A percentile compares a stretch with the other conserved stretches of the same genome.
These are phyloP conservation scores for Physaria fendleri DNA, from an alignment of 345 rosid species.

Conservation along the genomic window DNA sequence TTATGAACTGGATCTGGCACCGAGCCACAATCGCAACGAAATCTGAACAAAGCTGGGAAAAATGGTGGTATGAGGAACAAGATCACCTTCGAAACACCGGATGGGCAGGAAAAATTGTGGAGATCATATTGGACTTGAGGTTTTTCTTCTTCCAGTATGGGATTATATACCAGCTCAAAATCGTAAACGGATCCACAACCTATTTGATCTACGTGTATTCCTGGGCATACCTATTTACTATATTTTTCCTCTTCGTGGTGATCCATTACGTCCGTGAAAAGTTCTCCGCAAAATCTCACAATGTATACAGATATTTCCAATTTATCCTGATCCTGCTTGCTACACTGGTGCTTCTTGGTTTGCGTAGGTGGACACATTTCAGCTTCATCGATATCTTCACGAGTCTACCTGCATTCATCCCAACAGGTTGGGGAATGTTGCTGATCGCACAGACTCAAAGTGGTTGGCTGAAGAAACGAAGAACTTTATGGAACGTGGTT, in stretches of 20 bases:
- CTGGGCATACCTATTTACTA: constrained; percentile 59
- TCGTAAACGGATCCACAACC: constrained; percentile 33
- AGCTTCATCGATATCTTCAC: constrained; percentile 53
- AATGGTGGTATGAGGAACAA: constrained; percentile 93
- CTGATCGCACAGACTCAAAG: constrained; percentile 62
- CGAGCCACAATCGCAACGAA: constrained; percentile 49
- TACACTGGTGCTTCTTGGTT: constrained; percentile 40
- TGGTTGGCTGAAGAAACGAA: constrained; percentile 36
- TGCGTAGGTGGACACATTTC: constrained; percentile 45
- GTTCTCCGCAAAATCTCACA: constrained; percentile 62
- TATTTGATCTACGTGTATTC: constrained; percentile 56
- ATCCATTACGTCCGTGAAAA: constrained; percentile 62
- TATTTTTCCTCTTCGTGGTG: constrained; percentile 45
- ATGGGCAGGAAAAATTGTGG: constrained; percentile 55
- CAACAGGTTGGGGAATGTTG: constrained; percentile 88
- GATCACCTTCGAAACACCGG: constrained; percentile 75
- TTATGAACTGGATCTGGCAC: constrained; percentile 72
- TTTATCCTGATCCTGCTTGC: constrained; percentile 40
- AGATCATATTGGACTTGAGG: constrained; percentile 74
- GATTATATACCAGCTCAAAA: constrained; percentile 62
- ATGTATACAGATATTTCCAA: constrained; percentile 66
- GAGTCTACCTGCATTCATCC: constrained; percentile 73
- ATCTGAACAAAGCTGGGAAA: constrained; percentile 86
- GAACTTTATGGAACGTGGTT: constrained; percentile 63
- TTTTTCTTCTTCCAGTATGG: constrained; percentile 91